phyloP scores from a whole-genome alignment of 176 grass and related monocot species.

The Poa pratensis region DNA sequence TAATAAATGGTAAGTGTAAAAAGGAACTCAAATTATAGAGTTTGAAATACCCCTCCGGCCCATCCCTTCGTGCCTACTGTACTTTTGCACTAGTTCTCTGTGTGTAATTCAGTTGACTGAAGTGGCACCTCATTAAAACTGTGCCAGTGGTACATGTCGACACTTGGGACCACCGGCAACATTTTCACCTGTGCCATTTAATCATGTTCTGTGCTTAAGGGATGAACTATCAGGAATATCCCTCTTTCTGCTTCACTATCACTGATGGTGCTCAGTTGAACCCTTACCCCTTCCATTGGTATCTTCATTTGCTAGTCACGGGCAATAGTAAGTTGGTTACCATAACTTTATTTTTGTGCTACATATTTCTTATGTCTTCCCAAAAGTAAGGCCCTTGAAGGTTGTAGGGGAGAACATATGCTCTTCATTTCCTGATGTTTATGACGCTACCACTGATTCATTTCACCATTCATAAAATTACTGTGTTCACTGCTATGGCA shows the following conservation, averaged over 20 bases:
- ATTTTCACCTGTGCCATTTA: constrained; percentile 50
- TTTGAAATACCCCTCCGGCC: neutral
- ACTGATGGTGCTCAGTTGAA: constrained; percentile 42
- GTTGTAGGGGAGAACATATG: constrained; percentile 24
- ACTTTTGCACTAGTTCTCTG: neutral
- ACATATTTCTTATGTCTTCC: neutral
- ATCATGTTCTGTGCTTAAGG: constrained; percentile 42
- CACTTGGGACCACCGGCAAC: constrained; percentile 44
- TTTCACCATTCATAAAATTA: constrained; percentile 9
- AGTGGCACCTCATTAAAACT: constrained; percentile 22
- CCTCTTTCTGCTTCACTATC: constrained; percentile 55
- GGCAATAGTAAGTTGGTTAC: neutral
- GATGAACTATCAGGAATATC: constrained; percentile 60
- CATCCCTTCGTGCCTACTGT: neutral
- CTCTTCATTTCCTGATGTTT: constrained; percentile 33
- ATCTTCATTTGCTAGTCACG: constrained; percentile 5
- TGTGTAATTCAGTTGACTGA: constrained; percentile 26
- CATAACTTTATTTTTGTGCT: constrained; percentile 23
- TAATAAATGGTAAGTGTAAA: neutral
- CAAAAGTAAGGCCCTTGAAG: neutral
- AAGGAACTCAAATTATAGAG: neutral
- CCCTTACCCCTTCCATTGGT: constrained; percentile 34
- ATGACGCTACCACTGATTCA: constrained; percentile 1
- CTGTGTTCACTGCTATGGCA: constrained; percentile 5
- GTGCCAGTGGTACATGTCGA: constrained; percentile 51